phyloP scores from a whole-genome alignment of 306 rosid species.

The Hippophae tibetana region DNA sequence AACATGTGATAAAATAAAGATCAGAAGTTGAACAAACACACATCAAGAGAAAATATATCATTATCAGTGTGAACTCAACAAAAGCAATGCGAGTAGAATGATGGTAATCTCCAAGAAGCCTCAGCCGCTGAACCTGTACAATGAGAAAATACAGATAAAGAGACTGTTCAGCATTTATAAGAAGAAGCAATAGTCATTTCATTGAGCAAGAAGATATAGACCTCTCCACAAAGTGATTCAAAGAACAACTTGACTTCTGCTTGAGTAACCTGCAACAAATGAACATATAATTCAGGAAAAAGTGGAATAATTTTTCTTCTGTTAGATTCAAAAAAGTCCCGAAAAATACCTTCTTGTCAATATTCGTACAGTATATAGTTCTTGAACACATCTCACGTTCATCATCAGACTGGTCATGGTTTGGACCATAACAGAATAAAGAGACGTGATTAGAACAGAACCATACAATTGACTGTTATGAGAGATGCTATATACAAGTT shows the following conservation, averaged over 20 bases:
- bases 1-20: background rate
- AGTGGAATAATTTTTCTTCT: no score
- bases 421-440: no score
- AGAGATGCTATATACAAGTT: background rate
- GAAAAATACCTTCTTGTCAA: constrained; percentile 77
- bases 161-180: constrained; percentile 10
- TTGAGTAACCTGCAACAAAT: constrained; percentile 29
- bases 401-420: constrained; percentile 57
- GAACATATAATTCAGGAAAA: no score
- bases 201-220: constrained; percentile 24
- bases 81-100: constrained; percentile 95
- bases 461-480: constrained; percentile 5
- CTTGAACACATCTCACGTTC: constrained; percentile 99
- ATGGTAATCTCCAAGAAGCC: constrained; percentile 96
- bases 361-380: constrained; percentile 92
- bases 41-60: constrained; percentile 10
- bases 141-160: constrained; percentile 10
- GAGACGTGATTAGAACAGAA: constrained; percentile 11
- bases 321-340: no score
- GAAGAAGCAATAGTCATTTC: constrained; percentile 2
- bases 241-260: constrained; percentile 85
- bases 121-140: constrained; percentile 77
- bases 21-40: constrained; percentile 5
- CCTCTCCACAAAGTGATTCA: constrained; percentile 98
- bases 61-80: constrained; percentile 81